Evolutionary conservation across 176 grass and related monocot genomes (phyloP).

Genomic region (Oryza brachyantha): DNA sequence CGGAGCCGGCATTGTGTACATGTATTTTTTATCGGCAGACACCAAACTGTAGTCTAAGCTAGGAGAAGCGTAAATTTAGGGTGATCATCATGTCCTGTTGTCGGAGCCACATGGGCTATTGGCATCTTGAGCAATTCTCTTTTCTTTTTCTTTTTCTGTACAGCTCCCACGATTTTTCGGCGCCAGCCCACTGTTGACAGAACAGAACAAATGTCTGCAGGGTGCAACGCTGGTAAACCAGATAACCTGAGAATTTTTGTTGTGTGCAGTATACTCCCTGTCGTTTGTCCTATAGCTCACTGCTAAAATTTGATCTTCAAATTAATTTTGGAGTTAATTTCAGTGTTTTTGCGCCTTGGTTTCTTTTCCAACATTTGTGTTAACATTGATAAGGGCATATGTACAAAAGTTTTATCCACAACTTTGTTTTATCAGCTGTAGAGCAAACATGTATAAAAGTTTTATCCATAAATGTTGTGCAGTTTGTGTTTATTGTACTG

Average conservation of each 20-base stretch:
- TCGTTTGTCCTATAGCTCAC: too few relatives aligned
- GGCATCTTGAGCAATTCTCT: slow-evolving; percentile 21
- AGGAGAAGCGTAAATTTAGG: slow-evolving; percentile 18
- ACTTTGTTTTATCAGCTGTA: too few relatives aligned
- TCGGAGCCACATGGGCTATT: slow-evolving; percentile 13
- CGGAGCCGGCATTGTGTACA: slow-evolving; percentile 10
- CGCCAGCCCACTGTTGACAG: background rate
- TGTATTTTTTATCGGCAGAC: slow-evolving; percentile 34
- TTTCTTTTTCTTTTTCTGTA: slow-evolving; percentile 36
- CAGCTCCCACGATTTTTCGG: slow-evolving; percentile 26
- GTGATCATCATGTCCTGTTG: background rate
- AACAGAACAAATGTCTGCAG: slow-evolving; percentile 14
- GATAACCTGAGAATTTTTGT: slow-evolving; percentile 1
- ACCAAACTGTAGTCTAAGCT: slow-evolving; percentile 4
- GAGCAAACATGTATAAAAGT: too few relatives aligned
- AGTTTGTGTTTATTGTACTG: too few relatives aligned
- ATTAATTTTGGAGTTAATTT: too few relatives aligned
- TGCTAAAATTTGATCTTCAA: too few relatives aligned
- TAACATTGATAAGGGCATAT: too few relatives aligned
- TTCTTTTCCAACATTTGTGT: too few relatives aligned
- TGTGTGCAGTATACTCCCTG: slow-evolving; percentile 5
- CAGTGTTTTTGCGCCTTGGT: too few relatives aligned
- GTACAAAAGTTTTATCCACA: too few relatives aligned
- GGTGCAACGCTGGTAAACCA: background rate
- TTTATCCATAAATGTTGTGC: too few relatives aligned